phyloP scores from a whole-genome alignment of 2,329 filamentous ascomycete species.

The Curvularia lunata region DNA sequence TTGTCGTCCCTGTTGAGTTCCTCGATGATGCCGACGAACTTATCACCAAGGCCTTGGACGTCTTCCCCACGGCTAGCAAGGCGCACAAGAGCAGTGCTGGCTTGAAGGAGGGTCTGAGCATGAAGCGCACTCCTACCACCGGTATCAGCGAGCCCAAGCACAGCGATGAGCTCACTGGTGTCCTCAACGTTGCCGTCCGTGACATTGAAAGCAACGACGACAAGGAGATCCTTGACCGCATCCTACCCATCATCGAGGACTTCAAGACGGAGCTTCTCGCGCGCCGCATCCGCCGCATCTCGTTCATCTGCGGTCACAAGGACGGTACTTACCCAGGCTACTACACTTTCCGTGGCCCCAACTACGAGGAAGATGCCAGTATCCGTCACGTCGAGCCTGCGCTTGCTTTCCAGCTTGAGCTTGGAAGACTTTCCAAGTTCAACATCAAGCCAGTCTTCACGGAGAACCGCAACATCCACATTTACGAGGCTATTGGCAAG shows the following conservation, averaged over 20 bases:
- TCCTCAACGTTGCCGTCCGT: constrained; percentile 89
- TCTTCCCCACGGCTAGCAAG: constrained; percentile 67
- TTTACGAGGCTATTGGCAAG: constrained; percentile 96
- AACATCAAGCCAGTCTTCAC: constrained; percentile 98
- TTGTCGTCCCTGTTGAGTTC: constrained; percentile 91
- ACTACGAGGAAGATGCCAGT: constrained; percentile 87
- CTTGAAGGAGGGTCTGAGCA: constrained; percentile 54
- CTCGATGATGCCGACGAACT: constrained; percentile 92
- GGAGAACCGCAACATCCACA: constrained; percentile 98
- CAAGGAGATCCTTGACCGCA: constrained; percentile 76
- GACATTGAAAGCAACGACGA: constrained; percentile 87
- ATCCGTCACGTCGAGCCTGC: constrained; percentile 98
- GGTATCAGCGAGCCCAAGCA: constrained; percentile 54
- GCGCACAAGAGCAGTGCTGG: constrained; percentile 61
- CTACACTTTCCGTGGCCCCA: constrained; percentile 95
- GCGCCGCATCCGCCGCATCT: constrained; percentile 84
- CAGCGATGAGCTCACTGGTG: constrained; percentile 83
- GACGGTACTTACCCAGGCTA: constrained; percentile 96
- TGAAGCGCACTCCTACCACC: constrained; percentile 68
- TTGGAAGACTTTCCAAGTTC: constrained; percentile 93
- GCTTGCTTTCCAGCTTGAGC: constrained; percentile 97
- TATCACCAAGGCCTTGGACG: constrained; percentile 81
- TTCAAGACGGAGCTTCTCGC: constrained; percentile 83
- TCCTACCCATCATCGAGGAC: constrained; percentile 76
- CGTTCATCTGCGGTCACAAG: constrained; percentile 93